Base-by-base conservation (phyloP, 2,329 filamentous ascomycete genomes). In the Colletotrichum lini region DNA sequence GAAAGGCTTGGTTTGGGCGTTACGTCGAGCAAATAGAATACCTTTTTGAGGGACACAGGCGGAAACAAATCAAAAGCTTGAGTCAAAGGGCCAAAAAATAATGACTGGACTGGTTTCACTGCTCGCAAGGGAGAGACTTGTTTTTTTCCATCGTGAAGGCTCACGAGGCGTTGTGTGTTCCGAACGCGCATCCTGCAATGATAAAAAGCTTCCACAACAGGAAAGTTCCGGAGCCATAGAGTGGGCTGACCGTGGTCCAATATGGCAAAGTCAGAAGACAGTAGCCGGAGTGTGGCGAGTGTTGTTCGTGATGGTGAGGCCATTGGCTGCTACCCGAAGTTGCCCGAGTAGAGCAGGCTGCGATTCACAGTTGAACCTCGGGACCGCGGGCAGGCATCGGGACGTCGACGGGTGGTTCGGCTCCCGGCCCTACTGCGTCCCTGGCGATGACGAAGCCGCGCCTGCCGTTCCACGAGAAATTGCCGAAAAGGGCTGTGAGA, bases 11-110 rank as follows among this genome's bases (percentile, higher is more conserved):
- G 59, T 72, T 72, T 72, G 59, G 69, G 69, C 69, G 69, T 72
- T 72, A 69, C 53, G 69, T 72, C 69, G 69, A 72, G 65, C 69
- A 72, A 69, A 69, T 72, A 72, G 59, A 72, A 59, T 72, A 72
- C 65, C 65, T 59, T 63, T 71, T 63, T 72, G 68, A 67, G 65
- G 61, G 69, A 64, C 65, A 69, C 45, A 63, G 65, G 69, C 69
- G 49, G 59, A 62, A 68, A 69, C 58, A 72, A 69, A 69, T 69
- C 65, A 72, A 69, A 67, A 72, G 65, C 69, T 69, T 72, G 58
- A 72, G 69, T 72, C 69, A 64, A 63, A 45, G 49, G 69, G 65
- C 69, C 65, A 72, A 62, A 66, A 66, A 67, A 69, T 62, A 69
- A 72, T 64, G 65, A 72, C 59, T 69, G 65, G 52, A 49, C 50